A percentile compares a stretch with the other conserved stretches of the same genome.
phyloP scores from a whole-genome alignment of 192 early-diverging fungal species.

The Coemansia sp. region DNA sequence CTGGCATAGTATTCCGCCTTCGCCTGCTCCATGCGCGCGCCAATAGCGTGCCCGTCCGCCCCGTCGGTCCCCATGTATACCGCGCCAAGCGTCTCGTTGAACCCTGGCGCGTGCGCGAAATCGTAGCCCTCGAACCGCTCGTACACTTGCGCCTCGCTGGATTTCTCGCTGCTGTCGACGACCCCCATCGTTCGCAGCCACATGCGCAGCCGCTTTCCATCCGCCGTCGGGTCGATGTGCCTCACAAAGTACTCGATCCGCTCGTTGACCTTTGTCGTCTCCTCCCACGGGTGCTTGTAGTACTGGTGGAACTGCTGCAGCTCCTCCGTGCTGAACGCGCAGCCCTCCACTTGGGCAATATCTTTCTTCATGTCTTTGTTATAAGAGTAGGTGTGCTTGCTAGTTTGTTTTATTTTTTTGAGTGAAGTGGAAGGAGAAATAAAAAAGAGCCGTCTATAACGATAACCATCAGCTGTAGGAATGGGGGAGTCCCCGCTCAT shows the following conservation, averaged over 20 bases:
- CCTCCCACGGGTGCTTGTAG: conserved; percentile 35
- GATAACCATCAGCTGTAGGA: too few species aligned
- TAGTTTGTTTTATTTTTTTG: too few species aligned
- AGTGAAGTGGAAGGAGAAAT: too few species aligned
- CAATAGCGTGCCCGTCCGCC: conserved; percentile 25
- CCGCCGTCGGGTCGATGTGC: conserved; percentile 8
- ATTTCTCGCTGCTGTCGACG: conserved; percentile 13
- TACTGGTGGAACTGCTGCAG: conserved; percentile 48
- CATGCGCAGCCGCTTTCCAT: conserved; percentile 19
- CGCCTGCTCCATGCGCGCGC: conserved; percentile 38
- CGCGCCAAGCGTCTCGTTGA: conserved; percentile 26
- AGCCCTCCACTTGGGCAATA: conserved; percentile 46
- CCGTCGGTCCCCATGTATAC: conserved; percentile 16
- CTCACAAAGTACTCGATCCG: conserved; percentile 30
- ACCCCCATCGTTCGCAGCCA: conserved; percentile 47
- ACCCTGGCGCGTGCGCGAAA: conserved; percentile 37
- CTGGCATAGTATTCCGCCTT: conserved; percentile 37
- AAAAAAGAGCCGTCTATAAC: too few species aligned
- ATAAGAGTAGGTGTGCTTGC: not conserved
- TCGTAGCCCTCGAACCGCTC: conserved; percentile 39
- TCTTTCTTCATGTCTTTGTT: conserved; percentile 3
- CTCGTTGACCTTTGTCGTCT: conserved; percentile 10
- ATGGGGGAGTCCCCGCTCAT: too few species aligned
- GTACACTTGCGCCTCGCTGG: conserved; percentile 16
- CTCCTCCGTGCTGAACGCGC: conserved; percentile 39